Percentiles rank a stretch among this genome's conserved stretches.
These are phyloP conservation scores for Trichoderma breve DNA, from an alignment of 2,329 filamentous ascomycete species.

Conservation along the genomic window DNA sequence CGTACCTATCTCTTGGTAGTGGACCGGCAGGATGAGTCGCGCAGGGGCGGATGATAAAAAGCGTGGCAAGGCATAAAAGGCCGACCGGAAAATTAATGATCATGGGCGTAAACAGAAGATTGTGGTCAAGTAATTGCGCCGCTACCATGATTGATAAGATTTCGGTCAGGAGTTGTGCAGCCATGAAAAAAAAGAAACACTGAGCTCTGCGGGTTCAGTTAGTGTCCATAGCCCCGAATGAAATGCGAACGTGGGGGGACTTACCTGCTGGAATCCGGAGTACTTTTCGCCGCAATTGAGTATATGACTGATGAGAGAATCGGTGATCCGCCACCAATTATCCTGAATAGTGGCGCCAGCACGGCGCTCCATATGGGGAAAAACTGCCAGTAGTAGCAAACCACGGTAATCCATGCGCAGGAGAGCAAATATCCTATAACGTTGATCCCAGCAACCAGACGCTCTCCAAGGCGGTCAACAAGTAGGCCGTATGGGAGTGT, in stretches of 20 bases:
- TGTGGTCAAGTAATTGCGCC: constrained; percentile 3
- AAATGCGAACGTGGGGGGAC: background rate
- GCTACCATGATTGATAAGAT: background rate
- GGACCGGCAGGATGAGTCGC: background rate
- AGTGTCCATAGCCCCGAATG: background rate
- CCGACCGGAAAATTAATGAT: constrained; percentile 3
- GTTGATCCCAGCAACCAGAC: constrained; percentile 3
- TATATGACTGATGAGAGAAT: constrained; percentile 6
- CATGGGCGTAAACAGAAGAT: background rate
- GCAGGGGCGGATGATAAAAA: background rate
- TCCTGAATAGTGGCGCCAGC: constrained; percentile 1
- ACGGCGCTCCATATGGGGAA: constrained; percentile 6
- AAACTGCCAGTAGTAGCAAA: background rate
- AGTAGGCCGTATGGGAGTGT: constrained; percentile 10
- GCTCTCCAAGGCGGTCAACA: constrained; percentile 2
- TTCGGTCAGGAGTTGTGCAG: background rate
- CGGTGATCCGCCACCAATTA: constrained; percentile 11
- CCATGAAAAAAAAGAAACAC: background rate
- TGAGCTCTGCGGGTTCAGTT: background rate
- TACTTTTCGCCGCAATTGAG: constrained; percentile 10
- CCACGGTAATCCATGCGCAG: constrained; percentile 6
- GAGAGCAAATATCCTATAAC: constrained; percentile 12
- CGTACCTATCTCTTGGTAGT: background rate
- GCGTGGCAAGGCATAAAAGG: constrained; percentile 5
- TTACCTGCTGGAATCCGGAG: background rate